Evolutionary conservation across 805 yeast genomes (phyloP).

Genomic region (Candida coquimbonensis): DNA sequence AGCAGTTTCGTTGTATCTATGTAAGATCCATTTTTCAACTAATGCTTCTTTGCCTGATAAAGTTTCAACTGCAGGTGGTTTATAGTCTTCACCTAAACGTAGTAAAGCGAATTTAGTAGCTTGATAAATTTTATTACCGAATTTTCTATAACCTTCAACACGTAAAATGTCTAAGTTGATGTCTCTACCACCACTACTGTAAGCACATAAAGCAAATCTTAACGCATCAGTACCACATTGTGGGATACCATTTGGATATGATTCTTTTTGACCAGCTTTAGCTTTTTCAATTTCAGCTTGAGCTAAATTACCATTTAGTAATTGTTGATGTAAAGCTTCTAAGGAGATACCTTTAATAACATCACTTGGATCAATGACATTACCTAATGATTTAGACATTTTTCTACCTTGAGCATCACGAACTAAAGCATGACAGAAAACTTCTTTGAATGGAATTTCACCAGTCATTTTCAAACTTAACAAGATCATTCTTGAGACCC

Average conservation of each 20-base stretch:
- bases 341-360: constrained; percentile 85
- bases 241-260: constrained; percentile 96
- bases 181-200: constrained; percentile 98
- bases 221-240: constrained; percentile 99
- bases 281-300: constrained; percentile 85
- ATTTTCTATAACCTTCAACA: constrained; percentile 98
- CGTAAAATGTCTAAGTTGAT: constrained; percentile 92
- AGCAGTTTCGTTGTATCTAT: constrained; percentile 69
- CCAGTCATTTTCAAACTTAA: constrained; percentile 89
- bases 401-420: constrained; percentile 99
- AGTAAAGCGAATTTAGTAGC: constrained; percentile 95
- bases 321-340: constrained; percentile 70
- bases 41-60: constrained; percentile 76
- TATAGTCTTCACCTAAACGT: constrained; percentile 84
- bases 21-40: constrained; percentile 95
- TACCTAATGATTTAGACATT: constrained; percentile 97
- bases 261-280: constrained; percentile 74
- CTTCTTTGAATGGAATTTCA: constrained; percentile 87
- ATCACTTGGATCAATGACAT: constrained; percentile 92
- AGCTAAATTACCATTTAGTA: constrained; percentile 77
- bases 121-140: constrained; percentile 98
- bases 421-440: constrained; percentile 95
- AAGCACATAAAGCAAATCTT: constrained; percentile 96
- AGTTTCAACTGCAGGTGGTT: constrained; percentile 62
- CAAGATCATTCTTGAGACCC: constrained; percentile 97